Percentiles rank a stretch among this genome's conserved stretches.
Conservation (phyloP, 176 grass and related monocot species). For the Juncus inflexus region DNA sequence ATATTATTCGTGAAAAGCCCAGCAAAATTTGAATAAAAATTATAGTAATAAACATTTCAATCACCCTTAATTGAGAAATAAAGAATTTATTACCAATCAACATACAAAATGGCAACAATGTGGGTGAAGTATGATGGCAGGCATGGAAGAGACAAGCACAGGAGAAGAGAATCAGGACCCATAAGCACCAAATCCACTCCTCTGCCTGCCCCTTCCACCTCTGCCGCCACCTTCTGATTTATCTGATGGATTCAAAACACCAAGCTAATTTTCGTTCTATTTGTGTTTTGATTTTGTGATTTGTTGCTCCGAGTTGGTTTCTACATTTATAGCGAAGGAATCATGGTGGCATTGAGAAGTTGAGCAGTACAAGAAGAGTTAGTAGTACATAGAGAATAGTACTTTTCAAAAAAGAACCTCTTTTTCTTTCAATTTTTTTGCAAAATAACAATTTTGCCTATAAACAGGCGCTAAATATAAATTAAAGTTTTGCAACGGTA, state of each 20-base stretch:
- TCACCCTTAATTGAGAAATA: neutral
- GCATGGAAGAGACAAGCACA: conserved; percentile 71
- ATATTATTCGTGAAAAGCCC: no score
- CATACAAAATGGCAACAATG: neutral
- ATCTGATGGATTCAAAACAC: no score
- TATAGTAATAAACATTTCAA: no score
- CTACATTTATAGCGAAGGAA: conserved; percentile 3
- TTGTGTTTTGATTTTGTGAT: neutral
- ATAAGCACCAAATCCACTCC: conserved; percentile 33
- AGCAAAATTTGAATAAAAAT: no score
- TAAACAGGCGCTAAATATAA: no score
- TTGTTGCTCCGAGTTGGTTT: neutral
- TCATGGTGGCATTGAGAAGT: neutral
- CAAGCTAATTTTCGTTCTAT: neutral
- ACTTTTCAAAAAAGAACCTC: neutral
- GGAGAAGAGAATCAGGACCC: conserved; percentile 15
- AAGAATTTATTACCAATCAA: neutral
- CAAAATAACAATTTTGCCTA: no score
- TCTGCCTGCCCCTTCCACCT: conserved; percentile 98
- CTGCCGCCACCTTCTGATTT: conserved; percentile 40
- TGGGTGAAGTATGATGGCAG: conserved; percentile 34
- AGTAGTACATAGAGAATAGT: conserved; percentile 19
- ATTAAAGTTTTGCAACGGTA: no score
- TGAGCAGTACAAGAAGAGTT: neutral
- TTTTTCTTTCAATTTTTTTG: no score